Evolutionary conservation across 2,329 filamentous ascomycete species (phyloP), one percentile per base, ranked within the genome.

Genomic region (Ilyonectria sp.): DNA sequence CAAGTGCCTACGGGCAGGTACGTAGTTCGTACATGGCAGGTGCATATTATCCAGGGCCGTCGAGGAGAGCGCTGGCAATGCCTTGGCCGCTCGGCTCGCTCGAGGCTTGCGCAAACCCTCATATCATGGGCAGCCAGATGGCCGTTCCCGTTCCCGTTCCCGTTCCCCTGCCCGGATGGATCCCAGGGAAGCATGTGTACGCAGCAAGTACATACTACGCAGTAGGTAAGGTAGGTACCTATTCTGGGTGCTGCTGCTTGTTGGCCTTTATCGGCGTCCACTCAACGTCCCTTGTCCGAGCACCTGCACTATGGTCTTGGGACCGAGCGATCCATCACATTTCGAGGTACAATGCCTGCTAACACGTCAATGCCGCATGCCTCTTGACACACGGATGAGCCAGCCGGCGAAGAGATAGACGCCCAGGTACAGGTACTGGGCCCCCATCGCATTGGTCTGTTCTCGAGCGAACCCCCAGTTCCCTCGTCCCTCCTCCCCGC

Each of bases 51-150:
- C 37, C 15, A 40, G 37, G 37, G 37, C 37, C 15, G 21, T 21
- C 21, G 21, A 21, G 21, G 21, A 1, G 8, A 7, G 7, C 15
- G 40, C 15, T 10, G 13, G 40, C 40, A n/a, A 21, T 46, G 19
- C 10, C 9, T 21, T 21, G 44, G 9, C 19, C 19, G 44, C 44
- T 46, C 19, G 44, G 44, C 9, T 23, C 10, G 44, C 6, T 21
- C 29, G 15, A 53, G 29, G 11, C 23, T 26, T 35, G 50, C 50
- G 13, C 50, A 11, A 35, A 53, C 50, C 50, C 50, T 53, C 50
- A 53, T 53, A 35, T 35, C 50, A 53, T 47, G 49, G 49, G 19
- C 37, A 55, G 59, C 59, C 31, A 54, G 50, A 53, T 35, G 50
- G 17, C 26, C 49, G 52, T 19, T 8, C 59, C 31, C 50, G 21